Percentiles rank a stretch among this genome's conserved stretches.
Evolutionary conservation across 352 stramenopile species (phyloP).

Genomic region (Phytophthora melonis): DNA sequence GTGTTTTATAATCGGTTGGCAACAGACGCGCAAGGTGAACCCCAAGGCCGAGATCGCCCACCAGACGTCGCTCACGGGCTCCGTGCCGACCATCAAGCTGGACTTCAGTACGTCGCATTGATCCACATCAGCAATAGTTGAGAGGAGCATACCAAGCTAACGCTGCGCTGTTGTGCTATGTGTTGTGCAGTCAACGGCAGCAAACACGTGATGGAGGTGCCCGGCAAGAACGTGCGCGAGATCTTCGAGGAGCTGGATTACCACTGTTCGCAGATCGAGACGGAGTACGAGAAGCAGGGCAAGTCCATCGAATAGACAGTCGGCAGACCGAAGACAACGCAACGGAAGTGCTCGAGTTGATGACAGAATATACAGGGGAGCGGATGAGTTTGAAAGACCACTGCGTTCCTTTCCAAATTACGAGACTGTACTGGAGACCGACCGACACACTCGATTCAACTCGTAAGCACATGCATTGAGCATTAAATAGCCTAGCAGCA

Average conservation of each 20-base stretch:
- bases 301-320: constrained; percentile 84
- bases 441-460: background rate
- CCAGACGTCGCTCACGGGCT: constrained; percentile 63
- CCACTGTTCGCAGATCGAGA: constrained; percentile 88
- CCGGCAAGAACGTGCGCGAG: constrained; percentile 78
- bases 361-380: constrained; percentile 23
- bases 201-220: constrained; percentile 76
- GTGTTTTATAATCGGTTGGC: background rate
- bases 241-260: constrained; percentile 89
- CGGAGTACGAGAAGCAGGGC: constrained; percentile 84
- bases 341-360: constrained; percentile 18
- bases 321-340: constrained; percentile 7
- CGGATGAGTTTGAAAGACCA: constrained; percentile 20
- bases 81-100: constrained; percentile 74
- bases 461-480: constrained; percentile 5
- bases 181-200: constrained; percentile 73
- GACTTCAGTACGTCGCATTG: constrained; percentile 74
- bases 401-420: background rate
- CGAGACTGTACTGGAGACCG: background rate
- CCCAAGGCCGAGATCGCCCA: constrained; percentile 81
- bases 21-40: constrained; percentile 78
- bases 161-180: background rate
- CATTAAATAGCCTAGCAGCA: constrained; percentile 33
- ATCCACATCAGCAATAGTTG: background rate
- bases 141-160: constrained; percentile 1